A percentile compares a stretch with the other conserved stretches of the same genome.
Evolutionary conservation across 139 green algal genomes (phyloP).

Genomic region (Closterium sp.): DNA sequence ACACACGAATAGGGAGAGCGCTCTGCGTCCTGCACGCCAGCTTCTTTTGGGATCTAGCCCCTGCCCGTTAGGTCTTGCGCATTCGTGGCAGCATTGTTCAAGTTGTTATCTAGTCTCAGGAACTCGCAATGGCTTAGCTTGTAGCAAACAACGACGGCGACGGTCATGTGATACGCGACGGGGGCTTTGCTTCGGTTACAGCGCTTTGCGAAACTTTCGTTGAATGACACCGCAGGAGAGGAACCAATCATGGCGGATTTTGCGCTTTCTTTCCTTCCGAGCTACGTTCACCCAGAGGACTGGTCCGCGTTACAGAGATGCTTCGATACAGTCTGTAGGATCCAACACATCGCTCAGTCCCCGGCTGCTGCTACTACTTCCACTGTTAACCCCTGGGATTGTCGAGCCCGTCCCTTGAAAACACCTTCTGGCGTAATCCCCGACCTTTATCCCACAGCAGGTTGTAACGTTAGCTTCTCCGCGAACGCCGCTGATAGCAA

Average conservation of each 20-base stretch:
- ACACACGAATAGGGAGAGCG: too few species aligned
- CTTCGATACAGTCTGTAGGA: background rate
- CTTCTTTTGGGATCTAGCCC: too few species aligned
- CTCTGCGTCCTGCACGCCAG: background rate
- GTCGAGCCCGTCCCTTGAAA: background rate
- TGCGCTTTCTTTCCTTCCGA: background rate
- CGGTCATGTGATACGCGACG: background rate
- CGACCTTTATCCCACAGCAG: background rate
- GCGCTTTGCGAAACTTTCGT: too few species aligned
- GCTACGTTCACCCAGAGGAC: background rate
- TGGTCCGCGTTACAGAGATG: background rate
- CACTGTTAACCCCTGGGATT: background rate
- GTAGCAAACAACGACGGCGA: too few species aligned
- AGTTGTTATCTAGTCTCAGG: too few species aligned
- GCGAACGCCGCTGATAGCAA: too few species aligned
- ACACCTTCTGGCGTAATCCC: background rate
- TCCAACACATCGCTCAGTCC: background rate
- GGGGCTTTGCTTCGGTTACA: background rate
- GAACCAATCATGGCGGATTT: background rate
- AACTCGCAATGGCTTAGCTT: too few species aligned
- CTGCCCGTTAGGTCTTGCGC: too few species aligned
- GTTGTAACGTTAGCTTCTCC: background rate
- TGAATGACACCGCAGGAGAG: background rate
- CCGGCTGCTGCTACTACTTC: background rate
- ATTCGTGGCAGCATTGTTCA: too few species aligned